phyloP scores from a whole-genome alignment of 176 grass and related monocot species.

The Hordeum vulgare region DNA sequence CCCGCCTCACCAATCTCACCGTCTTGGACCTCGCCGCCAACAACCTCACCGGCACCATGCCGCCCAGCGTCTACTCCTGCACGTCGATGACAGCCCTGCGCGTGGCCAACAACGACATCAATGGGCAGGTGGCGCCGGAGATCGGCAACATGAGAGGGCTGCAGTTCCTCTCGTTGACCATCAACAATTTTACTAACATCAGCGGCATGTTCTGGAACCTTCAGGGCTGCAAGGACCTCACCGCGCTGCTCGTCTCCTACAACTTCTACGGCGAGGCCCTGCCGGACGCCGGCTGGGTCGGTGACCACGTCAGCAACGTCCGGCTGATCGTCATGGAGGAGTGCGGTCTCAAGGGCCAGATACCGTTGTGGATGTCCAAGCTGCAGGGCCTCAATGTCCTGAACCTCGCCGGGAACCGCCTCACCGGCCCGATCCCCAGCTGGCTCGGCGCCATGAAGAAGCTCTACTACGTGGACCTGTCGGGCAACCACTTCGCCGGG shows the following conservation, averaged over 20 bases:
- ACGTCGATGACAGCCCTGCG: slow-evolving; percentile 30
- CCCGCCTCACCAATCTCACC: slow-evolving; percentile 34
- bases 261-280: slow-evolving; percentile 48
- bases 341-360: slow-evolving; percentile 23
- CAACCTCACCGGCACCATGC: slow-evolving; percentile 41
- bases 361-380: slow-evolving; percentile 43
- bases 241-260: slow-evolving; percentile 28
- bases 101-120: slow-evolving; percentile 16
- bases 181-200: slow-evolving; percentile 39
- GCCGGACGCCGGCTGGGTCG: slow-evolving; percentile 38
- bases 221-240: slow-evolving; percentile 5
- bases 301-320: slow-evolving; percentile 18
- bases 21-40: slow-evolving; percentile 36
- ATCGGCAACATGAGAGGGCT: slow-evolving; percentile 16
- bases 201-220: slow-evolving; percentile 46
- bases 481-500: slow-evolving; percentile 24
- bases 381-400: slow-evolving; percentile 32
- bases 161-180: slow-evolving; percentile 35
- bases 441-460: slow-evolving; percentile 35
- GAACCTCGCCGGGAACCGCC: slow-evolving; percentile 30
- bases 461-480: slow-evolving; percentile 48
- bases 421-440: slow-evolving; percentile 34
- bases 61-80: slow-evolving; percentile 42
- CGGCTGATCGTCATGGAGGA: slow-evolving; percentile 27
- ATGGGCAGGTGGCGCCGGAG: slow-evolving; percentile 22